Percentiles rank a stretch among this genome's conserved stretches.
Evolutionary conservation across 257 asterid genomes (phyloP).

Genomic region (Oldenlandia corymbosa): DNA sequence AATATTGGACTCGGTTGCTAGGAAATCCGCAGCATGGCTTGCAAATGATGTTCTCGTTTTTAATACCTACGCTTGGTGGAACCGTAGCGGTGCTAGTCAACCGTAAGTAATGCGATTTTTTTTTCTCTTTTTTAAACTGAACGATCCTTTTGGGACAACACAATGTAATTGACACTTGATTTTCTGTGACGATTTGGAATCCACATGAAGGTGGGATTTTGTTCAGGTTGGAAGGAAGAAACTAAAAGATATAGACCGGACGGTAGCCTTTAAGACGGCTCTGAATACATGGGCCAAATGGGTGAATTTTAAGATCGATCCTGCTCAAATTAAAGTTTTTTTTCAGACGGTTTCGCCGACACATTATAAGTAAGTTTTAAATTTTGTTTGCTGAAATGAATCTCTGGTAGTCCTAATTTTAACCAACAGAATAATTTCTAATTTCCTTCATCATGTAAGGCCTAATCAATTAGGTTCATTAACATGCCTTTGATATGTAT

Average conservation of each 20-base stretch:
- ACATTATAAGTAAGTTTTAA: slow-evolving; percentile 54
- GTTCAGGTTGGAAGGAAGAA: neutral
- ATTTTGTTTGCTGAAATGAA: too few relatives aligned
- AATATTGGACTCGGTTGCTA: slow-evolving; percentile 19
- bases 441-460: too few relatives aligned
- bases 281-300: slow-evolving; percentile 69
- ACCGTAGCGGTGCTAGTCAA: slow-evolving; percentile 13
- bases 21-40: slow-evolving; percentile 9
- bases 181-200: too few relatives aligned
- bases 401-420: too few relatives aligned
- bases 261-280: slow-evolving; percentile 60
- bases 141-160: too few relatives aligned
- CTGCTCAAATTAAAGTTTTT: slow-evolving; percentile 48
- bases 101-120: slow-evolving; percentile 5
- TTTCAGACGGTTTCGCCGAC: slow-evolving; percentile 84
- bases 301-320: slow-evolving; percentile 61
- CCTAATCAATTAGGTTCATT: too few relatives aligned
- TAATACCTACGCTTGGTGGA: slow-evolving; percentile 32
- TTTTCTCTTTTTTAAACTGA: too few relatives aligned
- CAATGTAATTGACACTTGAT: too few relatives aligned
- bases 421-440: too few relatives aligned
- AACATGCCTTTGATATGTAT: too few relatives aligned
- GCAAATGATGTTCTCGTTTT: slow-evolving; percentile 23
- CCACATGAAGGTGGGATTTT: slow-evolving; percentile 24
- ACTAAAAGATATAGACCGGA: slow-evolving; percentile 51